Evolutionary conservation across 2,329 filamentous ascomycete species (phyloP).

Genomic region (Aspergillus quadricinctus): DNA sequence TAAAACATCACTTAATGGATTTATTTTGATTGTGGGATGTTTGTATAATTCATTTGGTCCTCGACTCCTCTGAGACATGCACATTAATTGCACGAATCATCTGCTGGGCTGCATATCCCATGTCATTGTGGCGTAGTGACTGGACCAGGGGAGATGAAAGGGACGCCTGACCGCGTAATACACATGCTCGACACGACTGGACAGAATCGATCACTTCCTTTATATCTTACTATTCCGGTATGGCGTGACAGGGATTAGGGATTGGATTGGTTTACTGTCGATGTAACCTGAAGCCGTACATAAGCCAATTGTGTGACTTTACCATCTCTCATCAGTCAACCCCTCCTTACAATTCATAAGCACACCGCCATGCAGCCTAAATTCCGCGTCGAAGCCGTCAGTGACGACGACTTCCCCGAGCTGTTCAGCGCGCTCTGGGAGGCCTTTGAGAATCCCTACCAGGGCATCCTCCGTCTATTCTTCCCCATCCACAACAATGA

Average conservation of each 20-base stretch:
- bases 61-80: not conserved
- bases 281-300: not conserved
- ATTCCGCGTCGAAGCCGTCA: not conserved
- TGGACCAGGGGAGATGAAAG: not conserved
- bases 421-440: slow-evolving; percentile 8
- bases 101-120: not conserved
- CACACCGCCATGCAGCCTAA: not conserved
- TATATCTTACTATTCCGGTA: not conserved
- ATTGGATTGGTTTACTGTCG: too few relatives aligned
- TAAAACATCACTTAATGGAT: too few relatives aligned
- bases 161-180: too few relatives aligned
- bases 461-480: slow-evolving; percentile 23
- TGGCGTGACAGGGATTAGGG: not conserved
- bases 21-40: not conserved
- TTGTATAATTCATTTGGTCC: not conserved
- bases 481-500: slow-evolving; percentile 24
- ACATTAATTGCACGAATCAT: not conserved
- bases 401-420: slow-evolving; percentile 10
- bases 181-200: too few relatives aligned
- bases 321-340: not conserved
- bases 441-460: slow-evolving; percentile 19
- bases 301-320: not conserved
- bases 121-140: not conserved
- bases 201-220: not conserved
- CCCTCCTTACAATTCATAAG: not conserved